These are phyloP conservation scores for Mentha longifolia DNA, from an alignment of 257 asterid species.

Conservation along the genomic window DNA sequence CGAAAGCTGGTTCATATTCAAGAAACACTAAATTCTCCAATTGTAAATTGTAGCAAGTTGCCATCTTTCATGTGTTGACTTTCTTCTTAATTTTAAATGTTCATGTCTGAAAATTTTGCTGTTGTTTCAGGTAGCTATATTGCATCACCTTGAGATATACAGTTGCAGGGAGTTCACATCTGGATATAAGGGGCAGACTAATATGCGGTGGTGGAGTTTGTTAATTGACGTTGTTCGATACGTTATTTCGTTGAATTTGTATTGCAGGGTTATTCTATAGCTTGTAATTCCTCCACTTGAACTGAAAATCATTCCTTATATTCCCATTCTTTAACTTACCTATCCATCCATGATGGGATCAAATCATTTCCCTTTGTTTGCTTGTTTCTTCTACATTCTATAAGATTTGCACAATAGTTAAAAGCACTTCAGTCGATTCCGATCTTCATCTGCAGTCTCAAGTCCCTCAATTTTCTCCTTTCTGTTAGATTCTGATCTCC, in stretches of 20 bases:
- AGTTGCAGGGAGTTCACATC: constrained; percentile 23
- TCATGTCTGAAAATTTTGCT: constrained; percentile 18
- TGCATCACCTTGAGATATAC: background rate
- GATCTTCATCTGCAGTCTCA: background rate
- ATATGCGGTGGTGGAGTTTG: constrained; percentile 71
- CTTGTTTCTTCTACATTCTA: constrained; percentile 60
- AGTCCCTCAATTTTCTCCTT: constrained; percentile 29
- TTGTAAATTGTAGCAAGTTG: background rate
- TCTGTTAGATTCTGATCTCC: background rate
- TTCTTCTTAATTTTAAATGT: constrained; percentile 20
- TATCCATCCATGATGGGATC: constrained; percentile 70
- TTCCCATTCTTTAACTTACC: constrained; percentile 18
- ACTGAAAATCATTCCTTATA: constrained; percentile 5
- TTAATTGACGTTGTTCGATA: constrained; percentile 60
- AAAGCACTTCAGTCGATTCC: constrained; percentile 23
- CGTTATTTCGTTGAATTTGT: constrained; percentile 73
- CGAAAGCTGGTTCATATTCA: background rate
- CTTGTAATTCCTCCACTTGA: constrained; percentile 28
- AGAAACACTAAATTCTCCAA: background rate
- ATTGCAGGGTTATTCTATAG: constrained; percentile 86
- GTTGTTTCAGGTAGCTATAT: constrained; percentile 45
- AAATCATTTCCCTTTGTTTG: constrained; percentile 53
- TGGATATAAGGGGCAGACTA: constrained; percentile 35
- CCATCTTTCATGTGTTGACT: background rate
- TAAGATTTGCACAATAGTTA: constrained; percentile 40